Evolutionary conservation across 495 filamentous ascomycete genomes (phyloP), one percentile per base, ranked within the genome.

Genomic region (Aspergillus homomorphus): DNA sequence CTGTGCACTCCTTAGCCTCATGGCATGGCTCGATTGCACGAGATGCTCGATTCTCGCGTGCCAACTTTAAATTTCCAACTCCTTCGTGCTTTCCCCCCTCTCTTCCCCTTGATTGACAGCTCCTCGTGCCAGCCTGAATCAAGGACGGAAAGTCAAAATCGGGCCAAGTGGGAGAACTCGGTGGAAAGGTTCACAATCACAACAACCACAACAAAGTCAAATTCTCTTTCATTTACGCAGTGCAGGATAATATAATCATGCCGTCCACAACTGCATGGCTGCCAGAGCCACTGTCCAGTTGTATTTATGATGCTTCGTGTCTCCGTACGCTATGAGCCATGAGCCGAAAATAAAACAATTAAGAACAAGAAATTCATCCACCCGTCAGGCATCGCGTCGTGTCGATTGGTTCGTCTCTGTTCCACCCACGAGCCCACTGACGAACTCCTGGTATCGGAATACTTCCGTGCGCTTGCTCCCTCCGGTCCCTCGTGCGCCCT

Each of bases 371-470:
- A 54, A 28, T 43, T 51, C 30, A 48, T 43, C 46, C 19, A 53
- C 16, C 12, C 55, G 9, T 75, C 59, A 77, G 56, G 59, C 58
- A 22, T 70, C 70, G 1, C 59, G 67, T 43, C 61, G 62, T 42
- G 66, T 73, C 21, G 57, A 53, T 30, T 67, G 69, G 16, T 57
- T 70, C 58, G 68, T 75, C 48, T 73, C 69, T 43, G 62, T 45
- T 6, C 75, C 70, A 19, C 76, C 77, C 46, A 77, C 66, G 10
- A 77, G 57, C 42, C 65, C 73, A 54, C 69, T 61, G 26, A 80
- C 75, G 61, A 79, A 78, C 42, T 80, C 77, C 51, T 72, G 73
- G 53, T 80, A 80, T 41, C 73, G 68, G 46, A 80, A 77, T 2
- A 79, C 75, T 22, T 80, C 77, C 5, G 70, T 74, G 58, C 71